phyloP scores from a whole-genome alignment of 1,284 basidiomycete species.

The Golubevia sp. region DNA sequence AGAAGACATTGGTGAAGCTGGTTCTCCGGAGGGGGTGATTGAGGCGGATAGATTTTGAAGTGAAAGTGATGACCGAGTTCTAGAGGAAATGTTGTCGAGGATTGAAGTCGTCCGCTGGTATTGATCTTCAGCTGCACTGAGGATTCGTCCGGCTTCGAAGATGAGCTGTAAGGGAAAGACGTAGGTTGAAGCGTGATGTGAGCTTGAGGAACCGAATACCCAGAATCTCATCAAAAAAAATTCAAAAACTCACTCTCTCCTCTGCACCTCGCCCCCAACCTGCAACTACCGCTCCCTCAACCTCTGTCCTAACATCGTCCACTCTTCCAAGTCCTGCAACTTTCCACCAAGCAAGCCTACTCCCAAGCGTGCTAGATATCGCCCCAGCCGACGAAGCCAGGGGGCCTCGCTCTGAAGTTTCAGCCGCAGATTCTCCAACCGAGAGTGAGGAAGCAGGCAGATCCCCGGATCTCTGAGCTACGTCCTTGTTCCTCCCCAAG shows the following conservation, averaged over 20 bases:
- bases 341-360: constrained; percentile 48
- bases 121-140: constrained; percentile 1
- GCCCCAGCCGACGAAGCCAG: neutral
- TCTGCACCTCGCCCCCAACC: constrained; percentile 31
- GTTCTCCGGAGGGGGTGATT: neutral
- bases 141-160: constrained; percentile 8
- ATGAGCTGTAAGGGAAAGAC: constrained; percentile 20
- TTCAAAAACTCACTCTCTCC: constrained; percentile 6
- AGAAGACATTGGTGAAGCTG: neutral
- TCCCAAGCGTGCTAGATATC: constrained; percentile 17
- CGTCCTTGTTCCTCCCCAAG: neutral
- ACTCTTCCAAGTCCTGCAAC: constrained; percentile 33
- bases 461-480: neutral
- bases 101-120: neutral
- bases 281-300: constrained; percentile 19
- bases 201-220: constrained; percentile 2
- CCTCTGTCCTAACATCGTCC: constrained; percentile 42
- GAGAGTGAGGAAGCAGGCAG: neutral
- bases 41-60: neutral
- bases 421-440: neutral
- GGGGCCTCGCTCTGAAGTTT: too few species aligned
- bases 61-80: neutral
- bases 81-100: neutral
- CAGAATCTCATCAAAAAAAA: neutral
- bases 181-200: too few species aligned